A percentile compares a stretch with the other conserved stretches of the same genome.
Evolutionary conservation across 1,139 yeast genomes (phyloP).

Genomic region (Pichia inconspicua): DNA sequence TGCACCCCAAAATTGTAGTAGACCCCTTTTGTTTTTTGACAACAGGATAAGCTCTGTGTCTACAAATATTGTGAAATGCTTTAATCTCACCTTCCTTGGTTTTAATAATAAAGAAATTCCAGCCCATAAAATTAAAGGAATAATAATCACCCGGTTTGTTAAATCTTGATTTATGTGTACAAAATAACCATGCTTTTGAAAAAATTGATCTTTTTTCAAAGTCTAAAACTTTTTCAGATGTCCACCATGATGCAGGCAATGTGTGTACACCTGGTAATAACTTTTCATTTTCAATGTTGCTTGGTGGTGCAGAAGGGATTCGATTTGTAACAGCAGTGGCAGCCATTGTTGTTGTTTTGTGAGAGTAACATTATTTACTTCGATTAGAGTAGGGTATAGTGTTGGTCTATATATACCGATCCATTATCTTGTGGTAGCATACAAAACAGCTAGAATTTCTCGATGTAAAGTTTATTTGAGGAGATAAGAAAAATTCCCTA

Average conservation of each 20-base stretch:
- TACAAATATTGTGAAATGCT: slow-evolving; percentile 58
- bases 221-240: slow-evolving; percentile 48
- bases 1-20: slow-evolving; percentile 48
- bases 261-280: slow-evolving; percentile 44
- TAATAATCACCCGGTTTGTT: slow-evolving; percentile 50
- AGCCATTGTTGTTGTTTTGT: not conserved
- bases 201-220: slow-evolving; percentile 51
- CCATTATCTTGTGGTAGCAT: not conserved
- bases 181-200: slow-evolving; percentile 48
- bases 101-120: slow-evolving; percentile 49
- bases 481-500: not conserved
- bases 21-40: slow-evolving; percentile 53
- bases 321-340: slow-evolving; percentile 19
- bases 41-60: slow-evolving; percentile 58
- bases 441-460: not conserved
- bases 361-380: no score
- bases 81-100: slow-evolving; percentile 44
- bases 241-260: slow-evolving; percentile 62
- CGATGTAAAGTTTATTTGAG: not conserved
- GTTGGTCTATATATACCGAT: no score
- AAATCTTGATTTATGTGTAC: slow-evolving; percentile 44
- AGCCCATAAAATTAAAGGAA: slow-evolving; percentile 43
- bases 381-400: no score
- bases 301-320: slow-evolving; percentile 24
- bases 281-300: slow-evolving; percentile 16